Base-by-base conservation (phyloP, 192 early-diverging fungal species). In the Coemansia sp. region DNA sequence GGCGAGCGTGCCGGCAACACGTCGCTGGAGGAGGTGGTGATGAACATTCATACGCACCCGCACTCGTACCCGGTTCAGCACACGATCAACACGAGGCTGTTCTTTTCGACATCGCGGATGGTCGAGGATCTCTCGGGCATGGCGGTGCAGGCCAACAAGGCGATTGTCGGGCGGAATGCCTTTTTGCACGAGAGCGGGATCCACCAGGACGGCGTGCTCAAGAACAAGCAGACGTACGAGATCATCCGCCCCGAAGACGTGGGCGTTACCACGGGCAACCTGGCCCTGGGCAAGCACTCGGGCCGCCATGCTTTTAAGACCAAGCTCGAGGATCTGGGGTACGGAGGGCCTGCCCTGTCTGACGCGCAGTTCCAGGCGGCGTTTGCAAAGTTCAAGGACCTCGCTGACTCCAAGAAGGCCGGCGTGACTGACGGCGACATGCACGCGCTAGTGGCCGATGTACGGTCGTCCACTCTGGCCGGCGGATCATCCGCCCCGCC, bases 1-100 rank as follows among this genome's bases (percentile, higher is more conserved):
- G 97, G 97, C 62, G 97, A 98, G 85, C 94, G 97, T 62, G 97
- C 97, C 23, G 95, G 96, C 50, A 98, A 98, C 80, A 98, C 97
- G 5, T 86, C 97, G 17, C 83, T 98, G 72, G 97, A 98, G 72
- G 95, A 98, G 78, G 85, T 98, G 11, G 93, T 96, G 19, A 97
- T 98, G 95, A 89, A 93, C 58, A 85, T 97, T 31, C 92, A 95
- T 75, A 97, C 95, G 38, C 96, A 98, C 57, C 93, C 94, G n/a
- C 74, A 81, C 50, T 80, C 83, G 38, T 98, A 89, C 85, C 94
- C 94, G 6, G 95, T 98, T 12, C 89, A 91, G 75, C 93, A 94
- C 84, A 91, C 90, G 0, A 89, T 97, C 82, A 93, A 96, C 86
- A 98, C 95, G 1, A 81, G 86, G 17, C 87, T 92, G 67, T 93